Conservation (phyloP, 768 basidiomycete genomes). For the Kwoniella newhampshirensis region DNA sequence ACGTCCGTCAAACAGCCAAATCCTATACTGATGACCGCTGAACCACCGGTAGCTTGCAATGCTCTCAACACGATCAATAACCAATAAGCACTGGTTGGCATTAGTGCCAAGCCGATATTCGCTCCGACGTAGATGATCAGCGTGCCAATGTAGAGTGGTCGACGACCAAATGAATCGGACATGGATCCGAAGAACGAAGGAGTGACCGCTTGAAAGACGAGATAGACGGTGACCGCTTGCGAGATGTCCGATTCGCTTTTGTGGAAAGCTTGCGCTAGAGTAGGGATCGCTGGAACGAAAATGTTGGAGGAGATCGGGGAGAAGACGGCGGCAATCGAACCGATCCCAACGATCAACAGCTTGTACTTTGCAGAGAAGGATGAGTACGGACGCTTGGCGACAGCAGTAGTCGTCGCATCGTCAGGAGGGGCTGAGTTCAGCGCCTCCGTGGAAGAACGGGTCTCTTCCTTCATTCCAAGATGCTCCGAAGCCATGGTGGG, state of each 20-base stretch:
- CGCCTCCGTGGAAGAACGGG: too few relatives aligned
- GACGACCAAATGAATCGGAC: slow-evolving; percentile 55
- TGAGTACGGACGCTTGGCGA: slow-evolving; percentile 25
- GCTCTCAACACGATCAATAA: slow-evolving; percentile 75
- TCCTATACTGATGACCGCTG: slow-evolving; percentile 52
- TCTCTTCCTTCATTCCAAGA: too few relatives aligned
- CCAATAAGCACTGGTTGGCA: slow-evolving; percentile 69
- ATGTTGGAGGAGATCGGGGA: slow-evolving; percentile 70
- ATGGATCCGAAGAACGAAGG: slow-evolving; percentile 67
- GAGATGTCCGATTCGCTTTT: slow-evolving; percentile 72
- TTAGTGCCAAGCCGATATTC: slow-evolving; percentile 64
- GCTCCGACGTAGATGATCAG: slow-evolving; percentile 65
- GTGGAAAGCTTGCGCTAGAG: slow-evolving; percentile 64
- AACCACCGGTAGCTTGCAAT: slow-evolving; percentile 57
- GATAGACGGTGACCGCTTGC: slow-evolving; percentile 74
- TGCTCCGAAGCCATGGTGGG: too few relatives aligned
- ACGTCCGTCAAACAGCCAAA: slow-evolving; percentile 75
- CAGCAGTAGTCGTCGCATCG: slow-evolving; percentile 1
- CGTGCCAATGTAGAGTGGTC: slow-evolving; percentile 58
- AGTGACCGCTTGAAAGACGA: slow-evolving; percentile 56
- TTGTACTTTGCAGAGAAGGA: slow-evolving; percentile 23
- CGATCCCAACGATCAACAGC: slow-evolving; percentile 32
- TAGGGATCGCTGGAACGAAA: slow-evolving; percentile 76
- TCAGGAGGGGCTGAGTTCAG: too few relatives aligned
- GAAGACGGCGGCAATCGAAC: slow-evolving; percentile 42